Percentiles rank a stretch among this genome's conserved stretches.
These are phyloP conservation scores for Eucalyptus sp. DNA, from an alignment of 345 rosid species.

Conservation along the genomic window DNA sequence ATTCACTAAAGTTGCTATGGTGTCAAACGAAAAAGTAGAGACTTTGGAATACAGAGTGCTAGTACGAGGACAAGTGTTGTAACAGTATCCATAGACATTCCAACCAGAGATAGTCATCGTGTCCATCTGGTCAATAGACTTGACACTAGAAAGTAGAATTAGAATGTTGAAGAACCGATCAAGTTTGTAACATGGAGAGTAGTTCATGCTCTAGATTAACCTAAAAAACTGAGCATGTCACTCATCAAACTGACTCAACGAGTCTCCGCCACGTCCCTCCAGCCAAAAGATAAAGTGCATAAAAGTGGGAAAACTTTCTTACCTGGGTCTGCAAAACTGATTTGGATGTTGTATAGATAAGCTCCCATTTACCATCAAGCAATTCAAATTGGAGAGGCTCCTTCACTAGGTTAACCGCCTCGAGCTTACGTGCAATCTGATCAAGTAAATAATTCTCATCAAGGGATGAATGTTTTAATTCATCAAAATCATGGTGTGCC, in stretches of 20 bases:
- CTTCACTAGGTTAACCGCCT: constrained; percentile 59
- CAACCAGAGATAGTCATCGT: neutral
- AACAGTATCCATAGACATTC: neutral
- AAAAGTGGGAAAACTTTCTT: neutral
- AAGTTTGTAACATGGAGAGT: neutral
- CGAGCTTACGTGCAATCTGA: constrained; percentile 71
- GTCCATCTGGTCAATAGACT: neutral
- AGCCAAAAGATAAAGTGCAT: neutral
- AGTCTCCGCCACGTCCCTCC: neutral
- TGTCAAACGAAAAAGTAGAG: neutral
- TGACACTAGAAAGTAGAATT: neutral
- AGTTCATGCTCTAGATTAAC: neutral
- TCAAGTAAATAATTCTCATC: neutral
- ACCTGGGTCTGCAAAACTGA: constrained; percentile 76
- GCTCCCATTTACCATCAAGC: constrained; percentile 89
- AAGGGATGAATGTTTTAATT: neutral
- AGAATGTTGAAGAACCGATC: neutral
- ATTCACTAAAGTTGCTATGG: neutral
- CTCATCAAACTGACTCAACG: neutral
- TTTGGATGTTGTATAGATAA: constrained; percentile 72
- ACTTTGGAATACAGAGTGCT: neutral
- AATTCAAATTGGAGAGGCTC: constrained; percentile 67
- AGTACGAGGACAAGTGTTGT: neutral
- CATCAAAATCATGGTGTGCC: neutral
- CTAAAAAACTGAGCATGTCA: neutral